phyloP scores from a whole-genome alignment of 2,329 filamentous ascomycete genomes.

The Gaeumannomyces tritici region DNA sequence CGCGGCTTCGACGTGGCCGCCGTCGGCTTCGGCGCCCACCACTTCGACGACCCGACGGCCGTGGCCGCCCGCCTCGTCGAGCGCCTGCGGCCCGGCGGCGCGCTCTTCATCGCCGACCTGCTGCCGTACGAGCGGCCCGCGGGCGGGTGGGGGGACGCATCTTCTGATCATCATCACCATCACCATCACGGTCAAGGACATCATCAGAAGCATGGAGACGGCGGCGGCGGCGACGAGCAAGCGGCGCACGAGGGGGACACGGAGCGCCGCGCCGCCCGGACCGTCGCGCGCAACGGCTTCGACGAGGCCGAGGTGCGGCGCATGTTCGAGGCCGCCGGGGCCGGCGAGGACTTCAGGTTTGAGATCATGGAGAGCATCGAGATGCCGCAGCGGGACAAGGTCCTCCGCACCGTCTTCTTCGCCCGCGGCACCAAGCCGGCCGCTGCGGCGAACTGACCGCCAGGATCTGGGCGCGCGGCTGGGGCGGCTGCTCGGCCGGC shows the following conservation, averaged over 20 bases:
- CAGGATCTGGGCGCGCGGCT: background rate
- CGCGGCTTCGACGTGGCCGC: constrained; percentile 59
- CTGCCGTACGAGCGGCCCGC: constrained; percentile 35
- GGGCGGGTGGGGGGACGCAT: background rate
- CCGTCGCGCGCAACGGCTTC: constrained; percentile 60
- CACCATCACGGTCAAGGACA: no score
- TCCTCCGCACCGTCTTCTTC: constrained; percentile 36
- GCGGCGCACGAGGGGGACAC: no score
- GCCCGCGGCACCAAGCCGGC: constrained; percentile 35
- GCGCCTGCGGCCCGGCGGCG: constrained; percentile 55
- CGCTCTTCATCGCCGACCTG: constrained; percentile 60
- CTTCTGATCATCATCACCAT: background rate
- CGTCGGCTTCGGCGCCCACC: constrained; percentile 35
- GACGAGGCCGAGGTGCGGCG: constrained; percentile 44
- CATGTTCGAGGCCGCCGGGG: constrained; percentile 56
- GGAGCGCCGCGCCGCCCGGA: constrained; percentile 28
- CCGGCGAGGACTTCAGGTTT: constrained; percentile 46
- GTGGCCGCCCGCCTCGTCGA: constrained; percentile 49
- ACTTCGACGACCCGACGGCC: constrained; percentile 55
- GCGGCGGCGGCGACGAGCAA: background rate
- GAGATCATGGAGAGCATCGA: constrained; percentile 40
- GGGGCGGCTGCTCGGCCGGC: no score
- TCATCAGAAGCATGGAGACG: no score
- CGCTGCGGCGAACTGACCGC: constrained; percentile 2
- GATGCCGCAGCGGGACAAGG: constrained; percentile 24